Conservation (phyloP, 1,139 yeast species). For the Pichia sp. region DNA sequence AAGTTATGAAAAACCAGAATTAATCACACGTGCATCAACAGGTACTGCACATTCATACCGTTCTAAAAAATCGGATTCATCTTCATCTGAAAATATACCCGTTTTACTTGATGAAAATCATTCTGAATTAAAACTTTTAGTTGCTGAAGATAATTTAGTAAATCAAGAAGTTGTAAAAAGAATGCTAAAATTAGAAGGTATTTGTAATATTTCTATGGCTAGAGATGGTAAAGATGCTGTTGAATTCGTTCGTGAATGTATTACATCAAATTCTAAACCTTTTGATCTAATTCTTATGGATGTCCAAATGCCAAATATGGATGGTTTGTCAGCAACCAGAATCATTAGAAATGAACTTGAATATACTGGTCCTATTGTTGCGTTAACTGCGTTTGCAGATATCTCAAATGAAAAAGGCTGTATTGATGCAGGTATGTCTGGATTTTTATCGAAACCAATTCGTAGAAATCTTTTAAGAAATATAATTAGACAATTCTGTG, state of each 20-base stretch:
- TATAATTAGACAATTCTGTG: slow-evolving; percentile 43
- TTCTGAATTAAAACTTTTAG: slow-evolving; percentile 39
- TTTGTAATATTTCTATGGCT: slow-evolving; percentile 64
- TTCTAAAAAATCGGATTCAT: slow-evolving; percentile 16
- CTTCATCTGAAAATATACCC: slow-evolving; percentile 8
- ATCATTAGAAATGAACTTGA: slow-evolving; percentile 61
- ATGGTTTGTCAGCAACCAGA: slow-evolving; percentile 78
- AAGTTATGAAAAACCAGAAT: slow-evolving; percentile 39
- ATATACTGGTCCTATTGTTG: slow-evolving; percentile 75
- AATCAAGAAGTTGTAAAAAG: slow-evolving; percentile 87
- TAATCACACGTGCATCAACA: slow-evolving; percentile 46
- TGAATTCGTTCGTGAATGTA: slow-evolving; percentile 45
- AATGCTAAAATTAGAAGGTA: slow-evolving; percentile 78
- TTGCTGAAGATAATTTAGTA: slow-evolving; percentile 92
- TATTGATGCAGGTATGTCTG: slow-evolving; percentile 78
- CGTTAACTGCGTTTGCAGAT: slow-evolving; percentile 91
- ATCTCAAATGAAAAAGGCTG: slow-evolving; percentile 77
- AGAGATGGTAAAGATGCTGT: slow-evolving; percentile 89
- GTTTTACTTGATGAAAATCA: slow-evolving; percentile 1
- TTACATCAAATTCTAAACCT: slow-evolving; percentile 23
- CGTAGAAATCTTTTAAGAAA: slow-evolving; percentile 60
- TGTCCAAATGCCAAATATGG: slow-evolving; percentile 91
- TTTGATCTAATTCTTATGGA: slow-evolving; percentile 89
- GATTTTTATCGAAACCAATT: slow-evolving; percentile 83
- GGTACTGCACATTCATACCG: slow-evolving; percentile 47